Evolutionary conservation across 805 yeast genomes (phyloP).

Genomic region (Barnettozyma sp.): DNA sequence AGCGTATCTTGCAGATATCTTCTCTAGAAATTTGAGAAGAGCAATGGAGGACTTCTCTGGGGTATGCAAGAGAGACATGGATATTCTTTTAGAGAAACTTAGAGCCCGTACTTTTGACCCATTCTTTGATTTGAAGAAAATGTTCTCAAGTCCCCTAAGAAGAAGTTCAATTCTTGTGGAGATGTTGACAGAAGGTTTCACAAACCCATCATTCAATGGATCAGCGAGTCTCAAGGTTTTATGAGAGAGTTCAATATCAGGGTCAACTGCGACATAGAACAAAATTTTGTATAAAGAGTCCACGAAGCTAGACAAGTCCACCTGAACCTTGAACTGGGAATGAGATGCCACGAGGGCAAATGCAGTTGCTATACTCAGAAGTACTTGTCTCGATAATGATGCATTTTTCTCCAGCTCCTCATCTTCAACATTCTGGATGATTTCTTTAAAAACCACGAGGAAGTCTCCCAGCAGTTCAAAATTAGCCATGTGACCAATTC

Average conservation of each 20-base stretch:
- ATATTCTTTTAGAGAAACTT: constrained; percentile 78
- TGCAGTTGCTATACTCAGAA: constrained; percentile 83
- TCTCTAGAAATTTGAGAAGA: constrained; percentile 67
- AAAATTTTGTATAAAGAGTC: constrained; percentile 65
- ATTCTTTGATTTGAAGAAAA: constrained; percentile 70
- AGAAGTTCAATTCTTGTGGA: constrained; percentile 85
- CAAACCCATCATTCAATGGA: constrained; percentile 46
- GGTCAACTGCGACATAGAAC: constrained; percentile 63
- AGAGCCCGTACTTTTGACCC: constrained; percentile 62
- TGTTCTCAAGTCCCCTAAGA: constrained; percentile 66
- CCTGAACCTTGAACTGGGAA: constrained; percentile 59
- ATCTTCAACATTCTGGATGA: constrained; percentile 45
- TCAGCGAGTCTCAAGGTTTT: constrained; percentile 76
- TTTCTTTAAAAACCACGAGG: constrained; percentile 80
- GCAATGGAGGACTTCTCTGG: constrained; percentile 89
- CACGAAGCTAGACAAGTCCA: constrained; percentile 78
- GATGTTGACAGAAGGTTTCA: constrained; percentile 71
- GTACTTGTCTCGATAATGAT: constrained; percentile 54
- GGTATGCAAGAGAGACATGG: constrained; percentile 57
- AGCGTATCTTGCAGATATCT: constrained; percentile 63
- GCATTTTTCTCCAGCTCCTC: constrained; percentile 35
- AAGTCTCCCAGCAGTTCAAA: constrained; percentile 90
- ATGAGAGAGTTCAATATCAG: constrained; percentile 81
- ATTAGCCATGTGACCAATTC: constrained; percentile 87
- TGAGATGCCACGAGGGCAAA: constrained; percentile 79